Evolutionary conservation across 768 basidiomycete genomes (phyloP), one percentile per base, ranked within the genome.

Genomic region (Leccinum subtestaceum): DNA sequence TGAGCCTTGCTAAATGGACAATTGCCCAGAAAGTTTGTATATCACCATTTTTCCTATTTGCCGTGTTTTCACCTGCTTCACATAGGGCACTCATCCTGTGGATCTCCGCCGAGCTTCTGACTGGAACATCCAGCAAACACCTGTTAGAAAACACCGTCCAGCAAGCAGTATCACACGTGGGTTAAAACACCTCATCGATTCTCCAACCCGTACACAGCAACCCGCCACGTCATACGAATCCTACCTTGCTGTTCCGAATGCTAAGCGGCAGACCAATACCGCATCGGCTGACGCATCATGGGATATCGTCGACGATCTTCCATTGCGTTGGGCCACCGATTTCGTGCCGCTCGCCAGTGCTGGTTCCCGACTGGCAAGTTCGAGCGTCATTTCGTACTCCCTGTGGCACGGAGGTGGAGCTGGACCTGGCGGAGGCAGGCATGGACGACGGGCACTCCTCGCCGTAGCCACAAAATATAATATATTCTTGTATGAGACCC

Each of bases 271-370:
- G 10, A 34, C 72, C 47, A 43, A 55, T 65, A 67, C 74, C 27
- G 64, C 77, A 32, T 73, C 79, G 10, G 75, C 74, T 48, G 84
- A 84, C 51, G 79, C 82, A 12, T 77, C 75, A 31, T 87, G 90
- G 91, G 91, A 93, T 69, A 67, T 91, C 6, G 78, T 91, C 1
- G 90, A 92, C 12, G 82, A 83, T 51, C 74, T 89, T 9, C 88
- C 90, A 2, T 66, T 93, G 48, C 82, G 89, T 32, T 94, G 92
- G 92, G 89, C 91, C n/a, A 88, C 87, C 0, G 92, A 94, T 70
- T 93, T 83, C 67, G 88, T 91, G 2, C 86, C 89, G 0, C 80
- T 94, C n/a, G 89, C 89, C 5, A 73, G 81, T 2, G 72, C 80
- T 25, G 84, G 87, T 3, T 89, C 90, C 25, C 79, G 89, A 48